phyloP scores from a whole-genome alignment of 78 protist genomes.

The Dictyostelium firmibasis region DNA sequence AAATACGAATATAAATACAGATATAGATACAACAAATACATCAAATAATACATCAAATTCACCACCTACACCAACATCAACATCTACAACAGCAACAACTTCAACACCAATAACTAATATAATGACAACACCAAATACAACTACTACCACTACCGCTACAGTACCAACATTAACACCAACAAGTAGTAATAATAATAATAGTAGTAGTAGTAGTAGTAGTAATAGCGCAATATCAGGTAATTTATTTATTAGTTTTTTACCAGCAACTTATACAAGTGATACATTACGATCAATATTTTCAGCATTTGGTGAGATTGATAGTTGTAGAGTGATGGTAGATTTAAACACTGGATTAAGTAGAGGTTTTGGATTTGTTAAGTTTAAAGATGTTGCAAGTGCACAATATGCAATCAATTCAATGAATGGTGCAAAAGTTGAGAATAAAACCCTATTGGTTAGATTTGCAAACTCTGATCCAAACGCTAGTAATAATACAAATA shows the following conservation, averaged over 20 bases:
- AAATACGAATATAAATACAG: too few species aligned
- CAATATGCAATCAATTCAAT: constrained; percentile 41
- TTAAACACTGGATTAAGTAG: constrained; percentile 26
- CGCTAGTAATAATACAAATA: neutral
- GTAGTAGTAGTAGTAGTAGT: too few species aligned
- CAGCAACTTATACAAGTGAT: constrained; percentile 11
- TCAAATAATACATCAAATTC: neutral
- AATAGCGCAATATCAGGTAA: neutral
- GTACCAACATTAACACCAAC: neutral
- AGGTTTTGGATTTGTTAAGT: constrained; percentile 63
- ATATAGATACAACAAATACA: neutral
- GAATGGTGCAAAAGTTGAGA: constrained; percentile 58
- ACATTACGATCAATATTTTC: neutral
- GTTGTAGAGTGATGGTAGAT: constrained; percentile 64
- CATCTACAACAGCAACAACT: neutral
- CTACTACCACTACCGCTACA: neutral
- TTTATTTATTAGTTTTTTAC: constrained; percentile 56
- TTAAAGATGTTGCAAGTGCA: constrained; percentile 26
- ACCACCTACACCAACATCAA: neutral
- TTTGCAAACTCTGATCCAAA: constrained; percentile 43
- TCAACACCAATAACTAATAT: neutral
- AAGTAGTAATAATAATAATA: too few species aligned
- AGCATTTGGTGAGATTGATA: constrained; percentile 43
- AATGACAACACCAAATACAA: neutral
- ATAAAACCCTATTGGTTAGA: constrained; percentile 46